Conservation (phyloP, 1,284 basidiomycete genomes). For the Cutaneotrichosporon spelunceum region DNA sequence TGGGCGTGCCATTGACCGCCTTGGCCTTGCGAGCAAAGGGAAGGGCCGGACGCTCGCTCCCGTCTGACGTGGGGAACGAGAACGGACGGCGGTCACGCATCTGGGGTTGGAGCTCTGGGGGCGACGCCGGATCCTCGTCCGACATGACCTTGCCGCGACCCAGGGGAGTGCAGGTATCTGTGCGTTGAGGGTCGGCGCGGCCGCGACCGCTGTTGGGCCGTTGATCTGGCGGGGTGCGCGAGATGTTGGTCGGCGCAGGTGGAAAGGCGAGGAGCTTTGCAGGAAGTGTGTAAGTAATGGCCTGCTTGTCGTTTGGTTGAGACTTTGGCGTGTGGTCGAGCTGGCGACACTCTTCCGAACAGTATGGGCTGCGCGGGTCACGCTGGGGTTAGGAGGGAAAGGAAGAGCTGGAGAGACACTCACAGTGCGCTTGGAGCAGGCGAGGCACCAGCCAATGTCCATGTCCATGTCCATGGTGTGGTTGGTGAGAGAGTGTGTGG, state of each 20-base stretch:
- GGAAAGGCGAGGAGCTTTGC: conserved; percentile 15
- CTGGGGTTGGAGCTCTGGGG: conserved; percentile 1
- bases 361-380: conserved; percentile 40
- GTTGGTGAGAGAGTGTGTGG: not conserved
- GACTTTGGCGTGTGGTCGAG: conserved; percentile 27
- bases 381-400: conserved; percentile 26
- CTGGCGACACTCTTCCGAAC: conserved; percentile 39
- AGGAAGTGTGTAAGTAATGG: conserved; percentile 35
- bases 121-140: not conserved
- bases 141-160: not conserved
- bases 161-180: not conserved
- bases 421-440: conserved; percentile 40
- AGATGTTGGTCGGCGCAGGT: conserved; percentile 3
- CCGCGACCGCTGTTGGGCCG: not conserved
- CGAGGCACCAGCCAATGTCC: conserved; percentile 28
- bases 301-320: conserved; percentile 10
- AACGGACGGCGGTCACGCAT: conserved; percentile 42
- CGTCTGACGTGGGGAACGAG: conserved; percentile 41
- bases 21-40: conserved; percentile 38
- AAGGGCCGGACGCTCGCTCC: conserved; percentile 9
- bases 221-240: conserved; percentile 10
- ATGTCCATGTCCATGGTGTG: conserved; percentile 27
- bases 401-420: conserved; percentile 17
- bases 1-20: conserved; percentile 17
- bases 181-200: not conserved